These are phyloP conservation scores for Trypanosoma vivax DNA, from an alignment of 208 protist species.

Conservation along the genomic window DNA sequence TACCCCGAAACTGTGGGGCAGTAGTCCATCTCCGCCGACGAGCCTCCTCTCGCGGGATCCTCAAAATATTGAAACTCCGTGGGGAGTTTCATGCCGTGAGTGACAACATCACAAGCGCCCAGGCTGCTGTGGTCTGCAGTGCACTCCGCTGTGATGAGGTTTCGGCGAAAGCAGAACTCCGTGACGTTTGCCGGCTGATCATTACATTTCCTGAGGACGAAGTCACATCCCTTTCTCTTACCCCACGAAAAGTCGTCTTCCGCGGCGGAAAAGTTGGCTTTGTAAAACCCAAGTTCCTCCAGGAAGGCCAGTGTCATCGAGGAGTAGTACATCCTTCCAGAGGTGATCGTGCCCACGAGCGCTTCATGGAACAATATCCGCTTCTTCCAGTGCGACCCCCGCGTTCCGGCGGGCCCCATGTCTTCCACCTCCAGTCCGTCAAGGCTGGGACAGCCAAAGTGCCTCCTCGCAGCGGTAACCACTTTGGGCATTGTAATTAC, in stretches of 20 bases:
- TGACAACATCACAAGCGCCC: conserved; percentile 28
- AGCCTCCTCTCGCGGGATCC: conserved; percentile 20
- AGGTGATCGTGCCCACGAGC: conserved; percentile 35
- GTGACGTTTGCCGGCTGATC: conserved; percentile 7
- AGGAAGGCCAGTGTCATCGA: conserved; percentile 51
- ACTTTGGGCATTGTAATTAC: conserved; percentile 34
- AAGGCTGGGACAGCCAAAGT: conserved; percentile 45
- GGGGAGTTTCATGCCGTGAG: conserved; percentile 16
- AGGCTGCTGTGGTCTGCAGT: conserved; percentile 26
- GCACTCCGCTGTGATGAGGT: conserved; percentile 7
- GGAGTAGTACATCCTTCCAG: conserved; percentile 27
- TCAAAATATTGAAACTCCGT: conserved; percentile 38
- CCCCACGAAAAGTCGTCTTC: conserved; percentile 37
- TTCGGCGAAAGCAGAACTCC: conserved; percentile 46
- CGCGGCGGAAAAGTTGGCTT: conserved; percentile 36
- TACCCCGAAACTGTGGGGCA: conserved; percentile 31
- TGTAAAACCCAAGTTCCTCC: conserved; percentile 51
- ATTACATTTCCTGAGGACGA: conserved; percentile 45
- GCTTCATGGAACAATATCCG: conserved; percentile 48
- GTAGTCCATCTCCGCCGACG: conserved; percentile 37
- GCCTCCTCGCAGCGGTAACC: conserved; percentile 25
- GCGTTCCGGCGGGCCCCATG: conserved; percentile 33
- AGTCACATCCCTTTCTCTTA: conserved; percentile 31
- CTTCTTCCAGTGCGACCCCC: conserved; percentile 58
- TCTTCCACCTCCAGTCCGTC: conserved; percentile 62